These are phyloP conservation scores for Petunia axillaris DNA, from an alignment of 257 asterid species.

Conservation along the genomic window DNA sequence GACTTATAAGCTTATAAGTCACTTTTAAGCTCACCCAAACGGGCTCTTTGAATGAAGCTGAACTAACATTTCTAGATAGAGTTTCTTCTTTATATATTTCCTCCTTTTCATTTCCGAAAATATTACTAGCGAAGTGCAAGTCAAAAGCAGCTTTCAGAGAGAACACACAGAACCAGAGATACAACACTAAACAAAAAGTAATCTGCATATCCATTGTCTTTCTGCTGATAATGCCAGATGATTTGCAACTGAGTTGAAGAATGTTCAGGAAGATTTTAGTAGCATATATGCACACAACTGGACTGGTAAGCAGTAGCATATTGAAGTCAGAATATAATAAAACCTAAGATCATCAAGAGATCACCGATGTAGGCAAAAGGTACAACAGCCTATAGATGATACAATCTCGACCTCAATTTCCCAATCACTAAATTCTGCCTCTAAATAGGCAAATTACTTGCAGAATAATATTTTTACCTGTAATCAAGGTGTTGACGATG, in stretches of 20 bases:
- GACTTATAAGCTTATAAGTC: too few species aligned
- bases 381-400: background rate
- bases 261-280: slow-evolving; percentile 2
- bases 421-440: background rate
- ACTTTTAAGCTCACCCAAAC: too few species aligned
- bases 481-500: slow-evolving; percentile 79
- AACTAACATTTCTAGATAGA: too few species aligned
- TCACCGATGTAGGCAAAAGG: background rate
- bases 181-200: too few species aligned
- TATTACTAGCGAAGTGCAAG: too few species aligned
- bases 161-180: too few species aligned
- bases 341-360: slow-evolving; percentile 7
- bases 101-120: too few species aligned
- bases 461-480: slow-evolving; percentile 49
- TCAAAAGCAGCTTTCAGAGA: too few species aligned
- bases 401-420: background rate
- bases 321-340: background rate
- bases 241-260: slow-evolving; percentile 14
- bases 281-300: background rate
- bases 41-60: too few species aligned
- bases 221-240: too few species aligned
- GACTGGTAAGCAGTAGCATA: background rate
- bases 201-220: too few species aligned
- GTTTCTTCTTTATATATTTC: too few species aligned
- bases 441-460: background rate